phyloP scores from a whole-genome alignment of 768 basidiomycete genomes.

The Russula brevipes region DNA sequence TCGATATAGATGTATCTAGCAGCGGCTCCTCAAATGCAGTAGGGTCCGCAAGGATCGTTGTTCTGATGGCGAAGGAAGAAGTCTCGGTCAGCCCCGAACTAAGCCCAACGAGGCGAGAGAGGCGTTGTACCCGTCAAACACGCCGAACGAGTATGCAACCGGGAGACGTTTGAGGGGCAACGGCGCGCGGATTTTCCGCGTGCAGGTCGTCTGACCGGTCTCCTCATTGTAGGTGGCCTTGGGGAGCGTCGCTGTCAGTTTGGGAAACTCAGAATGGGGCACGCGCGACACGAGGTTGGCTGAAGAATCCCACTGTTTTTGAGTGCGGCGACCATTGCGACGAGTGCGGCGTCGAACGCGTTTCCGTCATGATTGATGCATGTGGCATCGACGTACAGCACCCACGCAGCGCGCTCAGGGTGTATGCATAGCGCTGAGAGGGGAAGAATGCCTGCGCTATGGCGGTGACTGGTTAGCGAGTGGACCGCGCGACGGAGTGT shows the following conservation, averaged over 20 bases:
- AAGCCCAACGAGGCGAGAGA: background rate
- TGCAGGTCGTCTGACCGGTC: slow-evolving; percentile 56
- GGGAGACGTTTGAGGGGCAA: slow-evolving; percentile 47
- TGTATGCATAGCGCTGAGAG: slow-evolving; percentile 73
- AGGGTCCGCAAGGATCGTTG: slow-evolving; percentile 71
- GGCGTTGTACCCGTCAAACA: slow-evolving; percentile 68
- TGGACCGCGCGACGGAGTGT: slow-evolving; percentile 18
- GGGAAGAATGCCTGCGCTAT: slow-evolving; percentile 62
- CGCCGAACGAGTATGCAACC: slow-evolving; percentile 61
- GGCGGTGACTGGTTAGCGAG: slow-evolving; percentile 1
- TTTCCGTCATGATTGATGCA: slow-evolving; percentile 99
- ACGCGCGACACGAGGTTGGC: background rate
- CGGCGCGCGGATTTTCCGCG: slow-evolving; percentile 42
- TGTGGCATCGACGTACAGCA: slow-evolving; percentile 89
- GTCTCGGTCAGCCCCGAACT: background rate
- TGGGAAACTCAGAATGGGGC: background rate
- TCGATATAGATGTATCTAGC: slow-evolving; percentile 62
- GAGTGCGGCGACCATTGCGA: slow-evolving; percentile 85
- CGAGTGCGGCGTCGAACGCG: slow-evolving; percentile 81
- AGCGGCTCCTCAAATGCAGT: slow-evolving; percentile 89
- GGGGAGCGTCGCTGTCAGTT: slow-evolving; percentile 56
- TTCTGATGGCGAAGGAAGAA: slow-evolving; percentile 36
- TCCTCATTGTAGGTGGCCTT: slow-evolving; percentile 68
- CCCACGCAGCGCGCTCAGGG: slow-evolving; percentile 79
- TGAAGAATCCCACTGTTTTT: slow-evolving; percentile 60